phyloP scores from a whole-genome alignment of 164 flowering plant species.

The Protea cynaroides region DNA sequence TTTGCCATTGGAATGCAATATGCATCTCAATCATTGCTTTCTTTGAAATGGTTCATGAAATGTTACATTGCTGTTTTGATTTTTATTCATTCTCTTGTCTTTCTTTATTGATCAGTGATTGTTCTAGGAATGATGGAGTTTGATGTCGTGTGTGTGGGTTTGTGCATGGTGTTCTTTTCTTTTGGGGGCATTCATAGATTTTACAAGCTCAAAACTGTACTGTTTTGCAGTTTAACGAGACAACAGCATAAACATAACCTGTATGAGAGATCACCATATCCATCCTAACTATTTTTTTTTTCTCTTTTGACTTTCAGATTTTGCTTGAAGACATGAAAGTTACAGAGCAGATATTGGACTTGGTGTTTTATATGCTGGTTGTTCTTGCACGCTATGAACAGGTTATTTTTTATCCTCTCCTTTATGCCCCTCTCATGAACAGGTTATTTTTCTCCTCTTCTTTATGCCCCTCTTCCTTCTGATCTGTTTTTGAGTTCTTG shows the following conservation, averaged over 20 bases:
- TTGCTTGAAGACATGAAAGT: slow-evolving; percentile 83
- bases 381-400: slow-evolving; percentile 51
- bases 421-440: slow-evolving; percentile 21
- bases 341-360: slow-evolving; percentile 76
- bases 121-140: too few species aligned
- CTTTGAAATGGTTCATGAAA: too few species aligned
- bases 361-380: slow-evolving; percentile 62
- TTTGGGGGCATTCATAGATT: neutral
- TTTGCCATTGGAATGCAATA: too few species aligned
- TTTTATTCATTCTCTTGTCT: too few species aligned
- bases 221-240: neutral
- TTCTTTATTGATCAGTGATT: too few species aligned
- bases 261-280: neutral
- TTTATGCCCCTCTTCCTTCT: slow-evolving; percentile 3
- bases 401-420: slow-evolving; percentile 34
- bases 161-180: neutral
- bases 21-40: too few species aligned
- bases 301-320: slow-evolving; percentile 43
- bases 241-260: neutral
- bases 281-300: neutral
- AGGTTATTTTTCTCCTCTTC: slow-evolving; percentile 39
- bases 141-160: neutral
- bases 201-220: neutral
- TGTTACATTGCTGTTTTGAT: too few species aligned
- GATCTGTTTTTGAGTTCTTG: slow-evolving; percentile 5